phyloP scores from a whole-genome alignment of 192 early-diverging fungal species.

The Lunasporangiospora selenospora region DNA sequence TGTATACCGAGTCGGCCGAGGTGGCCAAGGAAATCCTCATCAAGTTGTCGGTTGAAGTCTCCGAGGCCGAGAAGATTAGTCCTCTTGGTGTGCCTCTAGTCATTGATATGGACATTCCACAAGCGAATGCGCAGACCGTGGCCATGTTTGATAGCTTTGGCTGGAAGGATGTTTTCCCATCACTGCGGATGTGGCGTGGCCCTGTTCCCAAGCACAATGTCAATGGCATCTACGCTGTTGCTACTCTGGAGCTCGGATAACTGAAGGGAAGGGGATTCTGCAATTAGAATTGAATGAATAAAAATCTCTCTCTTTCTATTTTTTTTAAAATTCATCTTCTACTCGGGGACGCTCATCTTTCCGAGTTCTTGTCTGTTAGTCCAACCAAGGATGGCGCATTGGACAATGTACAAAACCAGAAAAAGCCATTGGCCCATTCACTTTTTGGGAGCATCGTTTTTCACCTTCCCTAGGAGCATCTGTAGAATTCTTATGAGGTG shows the following conservation, averaged over 20 bases:
- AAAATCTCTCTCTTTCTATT: too few relatives aligned
- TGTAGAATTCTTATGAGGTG: too few relatives aligned
- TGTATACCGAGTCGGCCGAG: constrained; percentile 31
- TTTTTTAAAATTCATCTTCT: too few relatives aligned
- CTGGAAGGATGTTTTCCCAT: constrained; percentile 35
- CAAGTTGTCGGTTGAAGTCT: constrained; percentile 23
- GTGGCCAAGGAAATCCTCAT: constrained; percentile 32
- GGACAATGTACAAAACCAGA: too few relatives aligned
- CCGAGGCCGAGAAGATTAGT: constrained; percentile 1
- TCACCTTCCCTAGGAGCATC: too few relatives aligned
- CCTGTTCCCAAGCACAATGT: constrained; percentile 37
- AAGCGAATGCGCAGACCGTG: constrained; percentile 10
- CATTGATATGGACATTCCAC: constrained; percentile 25
- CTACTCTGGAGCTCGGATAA: constrained; percentile 38
- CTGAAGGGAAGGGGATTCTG: not conserved
- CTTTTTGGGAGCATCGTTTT: too few relatives aligned
- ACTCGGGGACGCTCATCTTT: too few relatives aligned
- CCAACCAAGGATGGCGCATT: too few relatives aligned
- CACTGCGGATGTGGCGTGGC: constrained; percentile 49
- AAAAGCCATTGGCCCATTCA: too few relatives aligned
- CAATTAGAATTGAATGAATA: too few relatives aligned
- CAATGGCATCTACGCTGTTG: constrained; percentile 28
- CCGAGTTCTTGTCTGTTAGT: too few relatives aligned
- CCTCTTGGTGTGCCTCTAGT: constrained; percentile 3
- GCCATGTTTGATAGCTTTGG: constrained; percentile 21